phyloP scores from a whole-genome alignment of 257 asterid species.

The Sherardia arvensis region DNA sequence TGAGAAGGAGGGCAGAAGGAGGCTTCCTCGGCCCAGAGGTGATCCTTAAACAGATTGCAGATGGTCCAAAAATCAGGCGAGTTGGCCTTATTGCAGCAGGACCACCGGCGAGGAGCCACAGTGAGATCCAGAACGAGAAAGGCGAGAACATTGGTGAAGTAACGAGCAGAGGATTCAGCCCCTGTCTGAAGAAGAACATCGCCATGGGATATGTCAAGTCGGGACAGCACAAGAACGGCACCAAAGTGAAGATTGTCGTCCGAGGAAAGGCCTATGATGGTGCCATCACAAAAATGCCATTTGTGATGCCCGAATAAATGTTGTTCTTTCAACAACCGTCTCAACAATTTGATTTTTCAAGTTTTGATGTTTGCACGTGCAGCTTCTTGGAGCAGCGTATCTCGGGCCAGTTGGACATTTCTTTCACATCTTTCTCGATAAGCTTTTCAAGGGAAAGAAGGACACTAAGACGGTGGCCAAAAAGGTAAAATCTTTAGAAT shows the following conservation, averaged over 20 bases:
- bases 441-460: conserved; percentile 83
- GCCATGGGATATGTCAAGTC: conserved; percentile 97
- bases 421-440: conserved; percentile 71
- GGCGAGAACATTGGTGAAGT: conserved; percentile 82
- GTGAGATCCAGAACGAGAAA: conserved; percentile 77
- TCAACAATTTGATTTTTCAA: background rate
- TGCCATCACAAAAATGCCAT: conserved; percentile 77
- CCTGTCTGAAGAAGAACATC: conserved; percentile 89
- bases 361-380: conserved; percentile 16
- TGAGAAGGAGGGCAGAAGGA: conserved; percentile 92
- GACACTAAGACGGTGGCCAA: conserved; percentile 79
- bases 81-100: conserved; percentile 79
- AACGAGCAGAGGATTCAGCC: conserved; percentile 98
- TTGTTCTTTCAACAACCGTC: background rate
- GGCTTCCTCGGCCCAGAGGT: conserved; percentile 93
- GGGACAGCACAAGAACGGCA: conserved; percentile 71
- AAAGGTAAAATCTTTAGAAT: conserved; percentile 44
- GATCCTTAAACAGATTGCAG: conserved; percentile 70
- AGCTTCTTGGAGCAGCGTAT: conserved; percentile 86
- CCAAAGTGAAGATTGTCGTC: conserved; percentile 63
- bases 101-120: conserved; percentile 89
- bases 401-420: conserved; percentile 92
- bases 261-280: conserved; percentile 84
- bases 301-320: conserved; percentile 31
- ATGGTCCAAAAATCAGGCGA: conserved; percentile 76